Base-by-base conservation (phyloP, 31 red algal genomes). In the Porphyra umbilicalis region DNA sequence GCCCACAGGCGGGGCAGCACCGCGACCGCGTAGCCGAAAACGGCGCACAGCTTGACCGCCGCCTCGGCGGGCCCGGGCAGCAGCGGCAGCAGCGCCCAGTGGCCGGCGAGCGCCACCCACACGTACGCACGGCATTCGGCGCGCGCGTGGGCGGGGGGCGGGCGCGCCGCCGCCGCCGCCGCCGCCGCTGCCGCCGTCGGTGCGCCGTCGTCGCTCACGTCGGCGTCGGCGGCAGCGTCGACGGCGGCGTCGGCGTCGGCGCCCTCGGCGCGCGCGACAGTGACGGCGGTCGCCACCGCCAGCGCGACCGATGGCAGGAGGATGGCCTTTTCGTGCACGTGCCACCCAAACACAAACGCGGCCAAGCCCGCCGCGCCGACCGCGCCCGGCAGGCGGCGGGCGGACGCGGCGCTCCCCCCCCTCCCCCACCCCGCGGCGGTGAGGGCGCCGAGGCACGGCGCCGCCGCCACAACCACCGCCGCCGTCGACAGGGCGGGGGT, bases 291-390 rank as follows among this genome's bases (percentile, higher is more conserved):
- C 13, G 25, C 57, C 20, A 71, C 57, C 57, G 75, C 68, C 35
- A 88, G 75, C 29, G 85, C 44, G 8, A 88, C 75, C 8, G 86
- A 39, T 10, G 89, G 39, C 32, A 97, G 75, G 9, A 97, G 36
- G 68, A 94, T 83, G 0, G 89, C 92, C 82, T 98, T 98, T 83
- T 98, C 95, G 85, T 98, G 95, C 20, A 98, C 92, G 83, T 98
- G 95, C 85, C 86, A 98, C n/a, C 89, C 89, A 31, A 90, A 94
- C n/a, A 94, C 31, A 82, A 97, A 97, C 10, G 85, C 34, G 15
- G 87, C 75, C 35, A 94, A 80, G 37, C 46, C 39, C 13, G 39
- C 68, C 75, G 57, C 29, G 38, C 42, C 75, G 5, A 38, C 77
- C 75, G 84, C 84, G 32, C 35, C 25, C 68, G 76, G 33, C 76